Conservation (phyloP, 2,329 filamentous ascomycete genomes). For the Verticillium tricorpus region DNA sequence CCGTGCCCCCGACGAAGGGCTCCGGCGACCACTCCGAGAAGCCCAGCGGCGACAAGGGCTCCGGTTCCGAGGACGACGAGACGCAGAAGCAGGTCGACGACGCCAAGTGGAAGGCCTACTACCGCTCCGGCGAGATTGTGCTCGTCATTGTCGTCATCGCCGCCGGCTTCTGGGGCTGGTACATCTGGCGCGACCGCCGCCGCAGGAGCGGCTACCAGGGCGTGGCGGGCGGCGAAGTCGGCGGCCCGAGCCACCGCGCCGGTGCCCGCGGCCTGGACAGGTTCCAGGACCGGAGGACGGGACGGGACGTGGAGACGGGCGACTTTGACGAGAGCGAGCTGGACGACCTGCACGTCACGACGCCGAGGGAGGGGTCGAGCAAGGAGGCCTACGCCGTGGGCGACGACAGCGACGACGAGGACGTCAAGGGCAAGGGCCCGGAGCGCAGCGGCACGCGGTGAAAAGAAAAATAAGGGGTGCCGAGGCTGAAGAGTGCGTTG, state of each 20-base stretch:
- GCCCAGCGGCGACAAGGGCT: constrained; percentile 60
- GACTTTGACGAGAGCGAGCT: constrained; percentile 65
- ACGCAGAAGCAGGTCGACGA: constrained; percentile 70
- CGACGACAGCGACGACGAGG: constrained; percentile 51
- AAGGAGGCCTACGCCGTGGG: constrained; percentile 53
- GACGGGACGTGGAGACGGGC: constrained; percentile 55
- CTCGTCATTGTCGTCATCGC: constrained; percentile 75
- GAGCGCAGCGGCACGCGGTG: neutral
- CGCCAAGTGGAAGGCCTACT: constrained; percentile 85
- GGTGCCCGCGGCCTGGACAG: constrained; percentile 31
- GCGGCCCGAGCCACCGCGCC: constrained; percentile 24
- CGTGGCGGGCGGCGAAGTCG: constrained; percentile 34
- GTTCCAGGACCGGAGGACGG: constrained; percentile 41
- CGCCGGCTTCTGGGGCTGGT: constrained; percentile 70
- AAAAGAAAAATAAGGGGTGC: neutral
- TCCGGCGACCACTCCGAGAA: constrained; percentile 44
- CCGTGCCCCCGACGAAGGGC: constrained; percentile 52
- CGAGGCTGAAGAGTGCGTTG: neutral
- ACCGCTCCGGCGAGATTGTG: constrained; percentile 79
- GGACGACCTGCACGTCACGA: constrained; percentile 53
- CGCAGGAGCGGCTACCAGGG: constrained; percentile 51
- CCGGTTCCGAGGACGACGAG: constrained; percentile 60
- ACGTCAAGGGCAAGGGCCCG: constrained; percentile 19
- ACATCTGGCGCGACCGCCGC: constrained; percentile 59
- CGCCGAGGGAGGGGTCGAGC: constrained; percentile 35